Conservation (phyloP, 352 stramenopile species). For the Phytophthora capsici region DNA sequence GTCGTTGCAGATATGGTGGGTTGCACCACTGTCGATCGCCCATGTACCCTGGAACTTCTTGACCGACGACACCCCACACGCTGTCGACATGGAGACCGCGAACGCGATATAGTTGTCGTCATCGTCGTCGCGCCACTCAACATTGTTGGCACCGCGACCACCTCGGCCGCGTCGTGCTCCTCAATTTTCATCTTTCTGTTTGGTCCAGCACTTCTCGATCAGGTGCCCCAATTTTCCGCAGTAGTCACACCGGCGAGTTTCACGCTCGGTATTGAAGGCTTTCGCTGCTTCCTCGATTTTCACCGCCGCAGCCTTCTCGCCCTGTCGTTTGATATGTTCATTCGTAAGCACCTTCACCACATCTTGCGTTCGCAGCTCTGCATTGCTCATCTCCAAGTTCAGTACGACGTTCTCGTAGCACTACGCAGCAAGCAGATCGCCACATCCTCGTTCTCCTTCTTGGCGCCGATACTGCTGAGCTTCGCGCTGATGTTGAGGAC, state of each 20-base stretch:
- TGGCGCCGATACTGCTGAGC: too few species aligned
- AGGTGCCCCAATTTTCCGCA: conserved; percentile 26
- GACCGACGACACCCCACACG: conserved; percentile 8
- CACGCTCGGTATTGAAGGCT: conserved; percentile 20
- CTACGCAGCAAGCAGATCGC: too few species aligned
- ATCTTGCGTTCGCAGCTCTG: too few species aligned
- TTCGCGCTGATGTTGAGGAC: too few species aligned
- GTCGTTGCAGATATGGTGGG: conserved; percentile 10
- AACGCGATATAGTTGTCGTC: conserved; percentile 16
- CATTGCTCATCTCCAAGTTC: too few species aligned
- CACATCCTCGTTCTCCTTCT: too few species aligned
- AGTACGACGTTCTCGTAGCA: too few species aligned
- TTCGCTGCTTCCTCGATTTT: conserved; percentile 20
- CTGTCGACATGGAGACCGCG: conserved; percentile 13
- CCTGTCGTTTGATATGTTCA: too few species aligned
- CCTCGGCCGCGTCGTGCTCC: background rate
- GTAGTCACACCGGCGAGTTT: conserved; percentile 13
- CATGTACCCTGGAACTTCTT: conserved; percentile 12
- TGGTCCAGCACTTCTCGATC: conserved; percentile 26
- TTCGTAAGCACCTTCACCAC: too few species aligned
- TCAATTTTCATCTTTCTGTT: conserved; percentile 23
- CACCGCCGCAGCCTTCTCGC: conserved; percentile 7
- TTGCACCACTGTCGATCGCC: conserved; percentile 25
- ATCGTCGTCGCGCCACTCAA: conserved; percentile 7
- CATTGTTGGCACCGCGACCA: conserved; percentile 14